Conservation (phyloP, 805 yeast species). For the Kurtzmaniella fragi region DNA sequence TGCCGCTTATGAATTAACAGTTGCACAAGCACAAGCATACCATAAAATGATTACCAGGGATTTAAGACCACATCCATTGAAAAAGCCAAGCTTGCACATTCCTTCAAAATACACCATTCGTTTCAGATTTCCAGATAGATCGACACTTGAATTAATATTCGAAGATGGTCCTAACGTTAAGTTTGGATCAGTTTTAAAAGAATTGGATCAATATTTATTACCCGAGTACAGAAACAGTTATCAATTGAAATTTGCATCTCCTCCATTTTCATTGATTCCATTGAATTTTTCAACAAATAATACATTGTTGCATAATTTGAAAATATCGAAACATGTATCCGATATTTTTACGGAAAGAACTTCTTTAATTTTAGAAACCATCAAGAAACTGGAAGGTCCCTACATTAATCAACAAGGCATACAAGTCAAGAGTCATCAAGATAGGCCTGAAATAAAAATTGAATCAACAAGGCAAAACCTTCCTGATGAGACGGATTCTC, state of each 20-base stretch:
- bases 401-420: constrained; percentile 14
- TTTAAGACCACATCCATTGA: constrained; percentile 8
- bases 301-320: constrained; percentile 16
- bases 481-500: constrained; percentile 18
- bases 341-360: constrained; percentile 28
- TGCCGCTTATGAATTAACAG: constrained; percentile 36
- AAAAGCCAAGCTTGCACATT: constrained; percentile 1
- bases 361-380: constrained; percentile 32
- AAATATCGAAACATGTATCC: constrained; percentile 1
- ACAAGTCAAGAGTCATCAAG: constrained; percentile 10
- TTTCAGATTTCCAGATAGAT: constrained; percentile 34
- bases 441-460: constrained; percentile 32
- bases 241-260: constrained; percentile 28
- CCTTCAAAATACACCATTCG: constrained; percentile 29
- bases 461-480: constrained; percentile 27
- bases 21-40: constrained; percentile 33
- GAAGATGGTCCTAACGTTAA: constrained; percentile 18
- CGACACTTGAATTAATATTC: constrained; percentile 31
- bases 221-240: constrained; percentile 25
- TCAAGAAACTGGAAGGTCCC: constrained; percentile 15
- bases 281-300: constrained; percentile 25
- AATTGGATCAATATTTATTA: constrained; percentile 27
- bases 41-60: constrained; percentile 24
- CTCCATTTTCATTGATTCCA: constrained; percentile 30
- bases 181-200: constrained; percentile 33